A percentile compares a stretch with the other conserved stretches of the same genome.
These are phyloP conservation scores for Metschnikowia dekortorum DNA, from an alignment of 805 yeast species.

Conservation along the genomic window DNA sequence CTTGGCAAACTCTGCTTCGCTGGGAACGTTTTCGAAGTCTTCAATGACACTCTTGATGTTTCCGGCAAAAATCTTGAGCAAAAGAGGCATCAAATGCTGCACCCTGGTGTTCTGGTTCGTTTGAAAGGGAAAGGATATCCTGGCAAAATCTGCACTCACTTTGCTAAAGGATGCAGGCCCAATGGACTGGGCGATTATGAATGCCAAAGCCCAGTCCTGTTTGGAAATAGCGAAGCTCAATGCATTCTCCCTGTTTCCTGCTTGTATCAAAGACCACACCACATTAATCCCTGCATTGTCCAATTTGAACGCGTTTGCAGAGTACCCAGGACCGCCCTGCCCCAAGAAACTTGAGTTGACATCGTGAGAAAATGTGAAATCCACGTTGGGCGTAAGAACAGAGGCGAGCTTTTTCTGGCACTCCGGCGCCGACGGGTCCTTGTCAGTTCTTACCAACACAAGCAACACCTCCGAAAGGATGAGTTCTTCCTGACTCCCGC, in stretches of 20 bases:
- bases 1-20: conserved; percentile 46
- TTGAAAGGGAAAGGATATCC: conserved; percentile 43
- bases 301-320: conserved; percentile 39
- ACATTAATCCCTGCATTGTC: conserved; percentile 34
- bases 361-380: conserved; percentile 26
- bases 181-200: conserved; percentile 62
- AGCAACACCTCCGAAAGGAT: conserved; percentile 30
- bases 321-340: conserved; percentile 10
- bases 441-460: conserved; percentile 27
- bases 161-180: conserved; percentile 58
- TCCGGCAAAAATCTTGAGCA: conserved; percentile 64
- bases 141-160: conserved; percentile 54
- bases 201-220: conserved; percentile 73
- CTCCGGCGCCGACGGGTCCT: conserved; percentile 23
- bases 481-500: conserved; percentile 19
- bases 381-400: conserved; percentile 41
- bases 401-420: conserved; percentile 31
- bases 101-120: conserved; percentile 34
- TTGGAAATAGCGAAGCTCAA: conserved; percentile 55
- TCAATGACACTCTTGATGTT: conserved; percentile 50
- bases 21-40: conserved; percentile 40
- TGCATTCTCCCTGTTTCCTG: conserved; percentile 67
- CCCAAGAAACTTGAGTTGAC: conserved; percentile 2
- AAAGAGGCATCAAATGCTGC: conserved; percentile 45
- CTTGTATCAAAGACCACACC: conserved; percentile 40